Percentiles rank a stretch among this genome's conserved stretches.
These are phyloP conservation scores for Seiridium cupressi DNA, from an alignment of 2,329 filamentous ascomycete species.

Conservation along the genomic window DNA sequence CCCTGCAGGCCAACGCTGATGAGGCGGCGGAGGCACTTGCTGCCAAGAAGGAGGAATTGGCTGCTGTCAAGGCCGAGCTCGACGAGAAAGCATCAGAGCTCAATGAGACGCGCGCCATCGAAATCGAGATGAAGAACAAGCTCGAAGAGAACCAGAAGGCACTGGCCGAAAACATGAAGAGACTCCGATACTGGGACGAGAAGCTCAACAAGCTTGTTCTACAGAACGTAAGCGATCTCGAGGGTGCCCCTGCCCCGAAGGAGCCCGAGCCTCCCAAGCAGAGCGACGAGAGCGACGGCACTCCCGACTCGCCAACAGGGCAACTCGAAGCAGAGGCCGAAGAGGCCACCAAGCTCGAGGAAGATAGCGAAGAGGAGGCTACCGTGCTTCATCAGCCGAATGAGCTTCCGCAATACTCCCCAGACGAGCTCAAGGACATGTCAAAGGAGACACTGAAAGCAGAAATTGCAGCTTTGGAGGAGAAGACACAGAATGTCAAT, in stretches of 20 bases:
- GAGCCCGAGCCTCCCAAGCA: constrained; percentile 21
- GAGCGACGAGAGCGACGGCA: constrained; percentile 28
- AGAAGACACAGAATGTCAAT: constrained; percentile 76
- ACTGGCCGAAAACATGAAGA: constrained; percentile 80
- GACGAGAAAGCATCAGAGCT: constrained; percentile 83
- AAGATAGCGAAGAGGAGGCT: constrained; percentile 15
- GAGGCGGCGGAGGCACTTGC: constrained; percentile 78
- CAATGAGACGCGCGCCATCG: constrained; percentile 82
- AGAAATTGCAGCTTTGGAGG: constrained; percentile 61
- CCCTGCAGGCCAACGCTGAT: constrained; percentile 70
- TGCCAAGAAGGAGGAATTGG: constrained; percentile 77
- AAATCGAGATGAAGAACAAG: constrained; percentile 98
- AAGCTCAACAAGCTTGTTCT: constrained; percentile 82
- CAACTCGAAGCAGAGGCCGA: constrained; percentile 7
- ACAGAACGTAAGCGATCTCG: constrained; percentile 75
- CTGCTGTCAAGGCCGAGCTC: constrained; percentile 76
- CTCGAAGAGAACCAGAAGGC: constrained; percentile 94
- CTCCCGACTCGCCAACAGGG: constrained; percentile 19
- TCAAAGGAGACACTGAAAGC: constrained; percentile 59
- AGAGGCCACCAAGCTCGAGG: constrained; percentile 12
- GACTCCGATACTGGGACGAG: constrained; percentile 81
- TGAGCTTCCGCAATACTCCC: constrained; percentile 75
- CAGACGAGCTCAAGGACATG: constrained; percentile 67
- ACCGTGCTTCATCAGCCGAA: constrained; percentile 35
- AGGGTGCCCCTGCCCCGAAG: constrained; percentile 33